Conservation (phyloP, 345 rosid genomes). For the Garcia nutans region DNA sequence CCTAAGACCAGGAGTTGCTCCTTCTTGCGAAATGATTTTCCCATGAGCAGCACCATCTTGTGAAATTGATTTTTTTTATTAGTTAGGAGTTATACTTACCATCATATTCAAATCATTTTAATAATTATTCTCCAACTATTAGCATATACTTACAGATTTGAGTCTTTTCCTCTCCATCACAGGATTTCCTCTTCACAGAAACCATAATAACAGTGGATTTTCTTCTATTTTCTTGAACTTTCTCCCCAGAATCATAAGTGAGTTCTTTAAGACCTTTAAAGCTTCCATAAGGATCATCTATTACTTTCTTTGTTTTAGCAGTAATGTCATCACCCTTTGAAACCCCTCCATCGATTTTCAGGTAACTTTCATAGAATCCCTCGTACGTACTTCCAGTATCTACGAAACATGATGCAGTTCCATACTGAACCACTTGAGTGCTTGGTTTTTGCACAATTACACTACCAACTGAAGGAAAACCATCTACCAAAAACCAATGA, state of each 20-base stretch:
- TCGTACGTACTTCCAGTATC: conserved; percentile 51
- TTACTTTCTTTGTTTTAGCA: conserved; percentile 31
- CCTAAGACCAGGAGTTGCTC: conserved; percentile 45
- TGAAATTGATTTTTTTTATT: conserved; percentile 1
- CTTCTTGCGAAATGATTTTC: conserved; percentile 37
- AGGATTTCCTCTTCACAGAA: conserved; percentile 62
- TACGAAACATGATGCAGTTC: conserved; percentile 42
- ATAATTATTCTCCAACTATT: neutral
- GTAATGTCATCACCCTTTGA: conserved; percentile 13
- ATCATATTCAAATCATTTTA: neutral
- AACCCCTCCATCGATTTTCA: conserved; percentile 51
- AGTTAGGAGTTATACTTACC: neutral
- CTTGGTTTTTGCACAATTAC: conserved; percentile 32
- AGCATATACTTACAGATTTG: conserved; percentile 42
- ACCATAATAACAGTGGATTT: conserved; percentile 56
- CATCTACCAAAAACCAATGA: conserved; percentile 30
- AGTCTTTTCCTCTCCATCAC: conserved; percentile 52
- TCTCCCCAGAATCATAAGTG: conserved; percentile 36
- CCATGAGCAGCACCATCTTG: conserved; percentile 46
- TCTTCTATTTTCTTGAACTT: conserved; percentile 41
- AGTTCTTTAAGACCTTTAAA: conserved; percentile 37
- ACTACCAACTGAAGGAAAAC: conserved; percentile 38
- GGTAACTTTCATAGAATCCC: conserved; percentile 55
- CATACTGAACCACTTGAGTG: conserved; percentile 53
- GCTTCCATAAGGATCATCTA: conserved; percentile 40